These are phyloP conservation scores for Aspergillus brasiliensis DNA, from an alignment of 2,329 filamentous ascomycete species.

Conservation along the genomic window DNA sequence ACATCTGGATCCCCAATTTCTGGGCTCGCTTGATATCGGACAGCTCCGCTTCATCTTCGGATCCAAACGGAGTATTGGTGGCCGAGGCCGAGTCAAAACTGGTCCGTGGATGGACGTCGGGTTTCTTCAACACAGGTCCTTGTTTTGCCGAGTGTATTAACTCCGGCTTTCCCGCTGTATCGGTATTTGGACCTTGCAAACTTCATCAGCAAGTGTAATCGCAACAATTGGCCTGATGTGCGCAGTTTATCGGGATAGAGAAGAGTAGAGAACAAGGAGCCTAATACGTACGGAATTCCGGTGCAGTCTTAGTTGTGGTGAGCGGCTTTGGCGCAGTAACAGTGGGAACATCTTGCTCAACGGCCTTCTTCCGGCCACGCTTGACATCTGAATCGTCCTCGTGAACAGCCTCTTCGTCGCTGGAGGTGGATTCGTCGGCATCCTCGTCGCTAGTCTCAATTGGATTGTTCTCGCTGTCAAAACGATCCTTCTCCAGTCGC, in stretches of 20 bases:
- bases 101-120: conserved; percentile 75
- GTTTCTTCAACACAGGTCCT: conserved; percentile 44
- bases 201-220: background rate
- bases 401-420: conserved; percentile 62
- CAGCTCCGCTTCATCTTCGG: conserved; percentile 82
- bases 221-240: background rate
- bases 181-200: conserved; percentile 13
- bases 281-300: conserved; percentile 12
- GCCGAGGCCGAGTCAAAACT: conserved; percentile 72
- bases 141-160: conserved; percentile 40
- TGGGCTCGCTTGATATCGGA: conserved; percentile 87
- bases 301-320: conserved; percentile 9
- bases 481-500: conserved; percentile 70
- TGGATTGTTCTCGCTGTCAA: conserved; percentile 64
- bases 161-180: conserved; percentile 12
- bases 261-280: background rate
- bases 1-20: conserved; percentile 77
- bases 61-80: conserved; percentile 67
- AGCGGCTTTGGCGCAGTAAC: background rate
- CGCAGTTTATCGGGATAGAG: background rate
- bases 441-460: conserved; percentile 71
- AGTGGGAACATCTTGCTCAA: conserved; percentile 23
- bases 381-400: conserved; percentile 37
- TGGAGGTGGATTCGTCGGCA: conserved; percentile 53
- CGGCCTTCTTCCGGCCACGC: conserved; percentile 31